These are phyloP conservation scores for Pseudopyricularia cyperi DNA, from an alignment of 2,329 filamentous ascomycete species.

Conservation along the genomic window DNA sequence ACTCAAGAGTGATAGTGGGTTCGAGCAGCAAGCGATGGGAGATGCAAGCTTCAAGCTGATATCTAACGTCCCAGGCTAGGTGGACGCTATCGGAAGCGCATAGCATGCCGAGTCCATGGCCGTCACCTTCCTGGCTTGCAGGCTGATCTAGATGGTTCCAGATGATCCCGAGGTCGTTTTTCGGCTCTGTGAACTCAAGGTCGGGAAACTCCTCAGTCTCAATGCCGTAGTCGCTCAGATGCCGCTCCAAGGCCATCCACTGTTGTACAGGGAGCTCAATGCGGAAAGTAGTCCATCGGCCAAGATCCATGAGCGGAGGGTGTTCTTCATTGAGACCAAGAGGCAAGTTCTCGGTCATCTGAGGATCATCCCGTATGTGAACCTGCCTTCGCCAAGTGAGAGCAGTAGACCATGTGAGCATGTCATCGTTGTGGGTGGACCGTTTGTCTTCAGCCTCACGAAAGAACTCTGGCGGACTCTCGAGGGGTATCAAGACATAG, in stretches of 20 bases:
- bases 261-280: constrained; percentile 23
- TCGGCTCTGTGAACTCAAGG: constrained; percentile 4
- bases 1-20: constrained; percentile 54
- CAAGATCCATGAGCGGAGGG: constrained; percentile 33
- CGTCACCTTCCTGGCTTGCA: background rate
- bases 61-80: constrained; percentile 57
- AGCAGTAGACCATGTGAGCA: constrained; percentile 22
- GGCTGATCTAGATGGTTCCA: constrained; percentile 5
- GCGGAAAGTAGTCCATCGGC: constrained; percentile 43
- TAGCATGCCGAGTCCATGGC: background rate
- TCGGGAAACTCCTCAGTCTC: constrained; percentile 11
- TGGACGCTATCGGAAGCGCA: background rate
- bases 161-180: background rate
- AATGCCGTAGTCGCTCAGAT: constrained; percentile 64
- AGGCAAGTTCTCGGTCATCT: constrained; percentile 18
- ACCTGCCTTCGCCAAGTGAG: constrained; percentile 37
- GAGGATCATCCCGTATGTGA: constrained; percentile 25
- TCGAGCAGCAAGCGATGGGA: constrained; percentile 68
- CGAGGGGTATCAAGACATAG: constrained; percentile 32
- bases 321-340: constrained; percentile 23
- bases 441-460: constrained; percentile 20
- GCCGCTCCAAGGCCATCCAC: constrained; percentile 31
- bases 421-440: constrained; percentile 18
- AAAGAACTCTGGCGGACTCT: constrained; percentile 34
- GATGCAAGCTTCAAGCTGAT: constrained; percentile 89